Conservation (phyloP, 805 yeast genomes). For the Candida chauliodis region DNA sequence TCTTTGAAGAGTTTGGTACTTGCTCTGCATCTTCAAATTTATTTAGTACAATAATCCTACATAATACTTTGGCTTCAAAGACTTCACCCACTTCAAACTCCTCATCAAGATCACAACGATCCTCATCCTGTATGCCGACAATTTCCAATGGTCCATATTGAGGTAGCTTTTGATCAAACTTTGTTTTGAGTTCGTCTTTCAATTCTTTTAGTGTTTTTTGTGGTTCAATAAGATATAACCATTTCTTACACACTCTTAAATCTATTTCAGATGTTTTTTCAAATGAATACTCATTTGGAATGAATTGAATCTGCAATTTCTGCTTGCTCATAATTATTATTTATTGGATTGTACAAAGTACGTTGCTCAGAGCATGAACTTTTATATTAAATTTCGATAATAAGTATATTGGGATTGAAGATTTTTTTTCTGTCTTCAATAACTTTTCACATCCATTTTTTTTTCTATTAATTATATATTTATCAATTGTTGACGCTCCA, state of each 20-base stretch:
- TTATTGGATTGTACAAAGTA: too few species aligned
- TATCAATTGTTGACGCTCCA: constrained; percentile 4
- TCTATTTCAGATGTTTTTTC: constrained; percentile 18
- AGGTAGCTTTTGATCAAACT: constrained; percentile 10
- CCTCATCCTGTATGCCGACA: constrained; percentile 52
- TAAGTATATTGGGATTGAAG: too few species aligned
- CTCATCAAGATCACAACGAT: constrained; percentile 75
- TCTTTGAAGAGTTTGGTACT: background rate
- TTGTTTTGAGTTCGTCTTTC: constrained; percentile 44
- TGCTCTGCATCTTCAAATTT: constrained; percentile 10
- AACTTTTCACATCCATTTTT: too few species aligned
- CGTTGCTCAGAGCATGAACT: too few species aligned
- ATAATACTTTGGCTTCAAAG: constrained; percentile 41
- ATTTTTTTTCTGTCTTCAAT: too few species aligned
- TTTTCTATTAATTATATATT: background rate
- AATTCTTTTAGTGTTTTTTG: constrained; percentile 45
- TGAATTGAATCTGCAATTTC: constrained; percentile 28
- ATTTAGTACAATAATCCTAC: constrained; percentile 34
- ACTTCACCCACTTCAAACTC: constrained; percentile 66
- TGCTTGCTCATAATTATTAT: constrained; percentile 1
- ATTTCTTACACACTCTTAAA: constrained; percentile 39
- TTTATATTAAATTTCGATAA: too few species aligned
- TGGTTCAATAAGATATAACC: constrained; percentile 60
- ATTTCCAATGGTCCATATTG: constrained; percentile 46
- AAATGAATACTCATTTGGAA: constrained; percentile 22